Percentiles rank a stretch among this genome's conserved stretches.
phyloP scores from a whole-genome alignment of 2,329 filamentous ascomycete species.

The Diaporthe sp. region DNA sequence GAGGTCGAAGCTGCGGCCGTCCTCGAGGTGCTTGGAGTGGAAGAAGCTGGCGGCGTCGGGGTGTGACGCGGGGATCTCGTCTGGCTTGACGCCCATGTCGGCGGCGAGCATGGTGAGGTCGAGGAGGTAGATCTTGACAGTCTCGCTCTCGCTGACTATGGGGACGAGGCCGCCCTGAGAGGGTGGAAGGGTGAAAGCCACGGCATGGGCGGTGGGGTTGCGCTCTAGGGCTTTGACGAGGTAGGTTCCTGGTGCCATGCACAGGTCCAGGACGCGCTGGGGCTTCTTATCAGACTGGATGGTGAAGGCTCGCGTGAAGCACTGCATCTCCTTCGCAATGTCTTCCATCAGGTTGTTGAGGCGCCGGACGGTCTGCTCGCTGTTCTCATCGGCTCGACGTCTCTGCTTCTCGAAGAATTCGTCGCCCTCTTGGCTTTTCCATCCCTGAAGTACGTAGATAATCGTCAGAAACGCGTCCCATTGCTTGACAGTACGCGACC shows the following conservation, averaged over 20 bases:
- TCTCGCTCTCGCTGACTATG: constrained; percentile 44
- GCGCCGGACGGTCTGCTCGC: background rate
- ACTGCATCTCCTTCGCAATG: constrained; percentile 23
- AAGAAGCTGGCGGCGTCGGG: constrained; percentile 50
- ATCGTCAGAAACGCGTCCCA: background rate
- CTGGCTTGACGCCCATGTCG: constrained; percentile 56
- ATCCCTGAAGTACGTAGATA: constrained; percentile 1
- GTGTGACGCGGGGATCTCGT: constrained; percentile 50
- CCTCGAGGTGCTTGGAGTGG: constrained; percentile 46
- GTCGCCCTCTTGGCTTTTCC: background rate
- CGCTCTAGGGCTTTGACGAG: background rate
- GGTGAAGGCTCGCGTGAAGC: background rate
- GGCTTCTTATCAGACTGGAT: background rate
- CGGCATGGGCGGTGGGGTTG: background rate
- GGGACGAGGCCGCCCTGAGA: constrained; percentile 57
- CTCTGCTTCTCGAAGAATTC: background rate
- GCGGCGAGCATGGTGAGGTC: constrained; percentile 67
- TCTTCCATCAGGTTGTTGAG: constrained; percentile 3
- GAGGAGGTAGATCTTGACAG: constrained; percentile 47
- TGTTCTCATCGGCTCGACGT: background rate
- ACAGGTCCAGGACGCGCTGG: constrained; percentile 32
- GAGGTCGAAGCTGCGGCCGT: constrained; percentile 60
- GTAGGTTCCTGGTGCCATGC: constrained; percentile 19
- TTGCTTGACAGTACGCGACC: background rate
- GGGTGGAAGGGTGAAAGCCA: constrained; percentile 58